These are phyloP conservation scores for Mediolabrus comicus DNA, from an alignment of 108 stramenopile species.

Conservation along the genomic window DNA sequence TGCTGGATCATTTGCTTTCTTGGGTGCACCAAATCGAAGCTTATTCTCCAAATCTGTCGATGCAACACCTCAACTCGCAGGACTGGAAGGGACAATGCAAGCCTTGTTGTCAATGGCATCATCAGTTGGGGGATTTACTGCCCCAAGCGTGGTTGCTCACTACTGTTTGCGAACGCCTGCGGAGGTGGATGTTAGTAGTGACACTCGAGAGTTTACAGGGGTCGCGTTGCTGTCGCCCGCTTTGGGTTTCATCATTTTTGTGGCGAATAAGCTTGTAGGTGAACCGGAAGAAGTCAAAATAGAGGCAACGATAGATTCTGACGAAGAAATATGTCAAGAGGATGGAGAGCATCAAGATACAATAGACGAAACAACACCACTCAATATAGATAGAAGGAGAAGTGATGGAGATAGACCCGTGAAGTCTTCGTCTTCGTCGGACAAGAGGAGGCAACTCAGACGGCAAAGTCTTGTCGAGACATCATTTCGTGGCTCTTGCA, in stretches of 20 bases:
- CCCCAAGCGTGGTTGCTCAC: constrained; percentile 65
- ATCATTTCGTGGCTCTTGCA: background rate
- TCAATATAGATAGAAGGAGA: background rate
- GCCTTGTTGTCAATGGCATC: constrained; percentile 64
- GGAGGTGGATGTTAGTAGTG: constrained; percentile 48
- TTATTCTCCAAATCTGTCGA: constrained; percentile 58
- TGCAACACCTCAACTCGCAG: constrained; percentile 35
- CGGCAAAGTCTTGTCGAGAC: background rate
- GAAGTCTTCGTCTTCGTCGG: background rate
- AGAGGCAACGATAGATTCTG: background rate
- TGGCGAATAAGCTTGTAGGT: constrained; percentile 9
- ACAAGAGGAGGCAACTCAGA: background rate
- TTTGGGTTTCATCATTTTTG: constrained; percentile 15
- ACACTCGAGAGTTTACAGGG: constrained; percentile 54
- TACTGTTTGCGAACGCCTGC: constrained; percentile 65
- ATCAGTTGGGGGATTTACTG: constrained; percentile 61
- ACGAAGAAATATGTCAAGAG: background rate
- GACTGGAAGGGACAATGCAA: constrained; percentile 64
- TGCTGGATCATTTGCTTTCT: constrained; percentile 58
- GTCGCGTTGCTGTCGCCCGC: constrained; percentile 39
- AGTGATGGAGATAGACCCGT: background rate
- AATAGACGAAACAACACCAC: constrained; percentile 9
- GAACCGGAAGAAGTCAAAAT: background rate
- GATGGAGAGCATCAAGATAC: background rate
- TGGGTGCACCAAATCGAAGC: constrained; percentile 63